Base-by-base conservation (phyloP, 805 yeast genomes). In the Yamadazyma nakazawae region DNA sequence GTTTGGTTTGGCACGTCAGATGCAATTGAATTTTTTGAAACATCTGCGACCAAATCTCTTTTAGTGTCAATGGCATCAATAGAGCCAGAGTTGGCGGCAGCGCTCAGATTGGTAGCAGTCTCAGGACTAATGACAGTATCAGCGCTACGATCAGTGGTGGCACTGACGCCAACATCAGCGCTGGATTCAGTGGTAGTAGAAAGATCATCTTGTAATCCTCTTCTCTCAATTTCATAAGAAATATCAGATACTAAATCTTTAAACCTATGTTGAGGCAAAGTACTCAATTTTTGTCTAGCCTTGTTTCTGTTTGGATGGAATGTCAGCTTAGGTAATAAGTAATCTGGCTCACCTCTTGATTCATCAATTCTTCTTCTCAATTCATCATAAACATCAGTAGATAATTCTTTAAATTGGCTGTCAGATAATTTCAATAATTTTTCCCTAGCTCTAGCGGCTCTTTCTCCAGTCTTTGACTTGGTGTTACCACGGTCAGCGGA, bases 351-450 rank as follows among this genome's bases (percentile, higher is more conserved):
- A 26, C 77, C 73, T 43, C 78, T 70, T 34, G 78, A 73, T 54
- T 82, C 84, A 53, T 73, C 79, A 36, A 79, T 76, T 52, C 99
- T 77, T 59, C 99, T 79, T 57, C 81, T 81, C 50, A 94, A 71
- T 65, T 94, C 99, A 66, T 94, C 99, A 62, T 82, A 86, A 11
- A 94, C 97, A 63, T 94, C 99, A 2, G 97, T 90, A 54, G 95
- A 81, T 48, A 94, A 78, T 63, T 94, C 99, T 50, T 78, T 76
- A 61, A 94, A 90, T 66, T 95, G 99, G 7, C 84, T 80, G 26
- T 77, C 72, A 2, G 96, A 84, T 45, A 95, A 76, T 59, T 88
- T 89, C 51, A 85, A 75, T 41, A 92, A 75, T 65, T 92, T 90
- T 53, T 86, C 89, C 54, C 96, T 76, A 2, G 97, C 97, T 60